Evolutionary conservation across 2,329 filamentous ascomycete species (phyloP), one percentile per base, ranked within the genome.

Genomic region (Aspergillus uvarum): DNA sequence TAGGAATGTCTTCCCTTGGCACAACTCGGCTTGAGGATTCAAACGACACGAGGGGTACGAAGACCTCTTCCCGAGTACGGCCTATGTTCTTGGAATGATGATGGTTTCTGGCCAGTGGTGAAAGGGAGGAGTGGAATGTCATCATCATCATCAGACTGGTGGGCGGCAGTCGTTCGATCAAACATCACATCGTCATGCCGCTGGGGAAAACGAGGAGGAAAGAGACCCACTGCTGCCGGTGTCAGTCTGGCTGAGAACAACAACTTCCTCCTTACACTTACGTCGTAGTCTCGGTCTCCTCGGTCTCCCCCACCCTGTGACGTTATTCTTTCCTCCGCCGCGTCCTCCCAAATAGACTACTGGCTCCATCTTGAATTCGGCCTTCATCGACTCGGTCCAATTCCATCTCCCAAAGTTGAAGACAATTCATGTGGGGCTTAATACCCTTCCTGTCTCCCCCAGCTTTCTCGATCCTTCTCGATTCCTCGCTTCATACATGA

Each of bases 101-200:
- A 29, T 29, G 26, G 2, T 29, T 26, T 29, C 7, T 29, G 26
- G 2, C 26, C 7, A 35, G 32, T 35, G 32, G 32, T 35, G 12
- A 35, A 12, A 35, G 32, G 11, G 11, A 12, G 12, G 6, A 19
- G n/a, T 44, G n/a, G 38, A 44, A 44, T 44, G 51, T 53, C 51
- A 42, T 53, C 42, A 53, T 42, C 51, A 52, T 52, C 51, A 52
- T 52, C 51, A 52, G 19, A 22, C 29, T n/a, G 35, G 11, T 26
- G 32, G 32, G 29, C 32, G n/a, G 51, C 14, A 42, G 51, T 44
- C 26, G 51, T 53, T 26, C 24, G 51, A 26, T 42, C 35, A n/a
- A 42, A 24, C 19, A 47, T 31, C 22, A 29, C 52, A 22, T 44
- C 38, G 38, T 44, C 38, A 44, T 44, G 52, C 29, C 24, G 52